Conservation (phyloP, 768 basidiomycete species). For the Termitomyces sp. region DNA sequence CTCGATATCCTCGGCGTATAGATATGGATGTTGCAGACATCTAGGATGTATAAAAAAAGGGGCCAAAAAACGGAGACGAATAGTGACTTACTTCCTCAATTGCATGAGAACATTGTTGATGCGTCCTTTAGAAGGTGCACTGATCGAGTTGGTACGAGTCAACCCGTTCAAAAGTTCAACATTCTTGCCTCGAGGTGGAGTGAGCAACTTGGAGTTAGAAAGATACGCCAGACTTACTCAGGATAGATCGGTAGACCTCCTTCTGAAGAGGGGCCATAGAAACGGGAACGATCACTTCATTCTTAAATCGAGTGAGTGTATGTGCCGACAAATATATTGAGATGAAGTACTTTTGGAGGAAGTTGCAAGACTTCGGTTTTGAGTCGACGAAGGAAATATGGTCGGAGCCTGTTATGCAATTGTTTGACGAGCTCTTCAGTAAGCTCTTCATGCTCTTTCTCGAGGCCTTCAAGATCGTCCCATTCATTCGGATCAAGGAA, state of each 20-base stretch:
- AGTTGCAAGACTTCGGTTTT: constrained; percentile 91
- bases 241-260: constrained; percentile 80
- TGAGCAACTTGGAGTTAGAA: constrained; percentile 6
- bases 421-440: constrained; percentile 76
- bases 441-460: constrained; percentile 70
- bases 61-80: neutral
- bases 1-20: constrained; percentile 78
- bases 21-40: constrained; percentile 89
- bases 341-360: constrained; percentile 71
- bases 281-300: constrained; percentile 88
- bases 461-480: constrained; percentile 69
- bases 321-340: neutral
- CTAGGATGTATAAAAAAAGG: constrained; percentile 27
- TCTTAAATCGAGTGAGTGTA: constrained; percentile 37
- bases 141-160: constrained; percentile 32
- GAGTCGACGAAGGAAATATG: constrained; percentile 89
- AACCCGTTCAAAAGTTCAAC: constrained; percentile 59
- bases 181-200: constrained; percentile 52
- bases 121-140: constrained; percentile 40
- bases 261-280: constrained; percentile 85
- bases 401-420: constrained; percentile 72
- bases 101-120: constrained; percentile 88
- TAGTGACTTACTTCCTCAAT: constrained; percentile 62
- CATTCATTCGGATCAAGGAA: constrained; percentile 82
- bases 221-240: constrained; percentile 44